These are phyloP conservation scores for Entonaema liquescens DNA, from an alignment of 495 filamentous ascomycete species.

Conservation along the genomic window DNA sequence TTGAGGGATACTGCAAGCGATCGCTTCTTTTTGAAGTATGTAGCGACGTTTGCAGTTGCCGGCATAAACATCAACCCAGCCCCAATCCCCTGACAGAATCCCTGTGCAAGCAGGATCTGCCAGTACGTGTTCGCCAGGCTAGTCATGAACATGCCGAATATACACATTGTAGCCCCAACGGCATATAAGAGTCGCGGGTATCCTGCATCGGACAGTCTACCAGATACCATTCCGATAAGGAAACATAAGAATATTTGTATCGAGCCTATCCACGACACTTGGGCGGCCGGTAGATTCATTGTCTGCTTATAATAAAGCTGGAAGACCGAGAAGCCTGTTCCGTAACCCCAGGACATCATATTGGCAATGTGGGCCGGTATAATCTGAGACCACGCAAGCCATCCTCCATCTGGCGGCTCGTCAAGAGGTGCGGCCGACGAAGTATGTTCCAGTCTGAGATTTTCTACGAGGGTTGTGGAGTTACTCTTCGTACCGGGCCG, in stretches of 20 bases:
- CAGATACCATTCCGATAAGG: constrained; percentile 49
- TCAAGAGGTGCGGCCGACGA: constrained; percentile 6
- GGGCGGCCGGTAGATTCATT: constrained; percentile 46
- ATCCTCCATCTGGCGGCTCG: constrained; percentile 50
- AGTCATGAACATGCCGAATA: constrained; percentile 54
- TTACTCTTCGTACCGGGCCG: background rate
- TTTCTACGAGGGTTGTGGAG: background rate
- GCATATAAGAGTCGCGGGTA: constrained; percentile 47
- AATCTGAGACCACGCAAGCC: constrained; percentile 52
- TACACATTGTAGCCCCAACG: constrained; percentile 42
- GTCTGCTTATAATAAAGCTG: constrained; percentile 56
- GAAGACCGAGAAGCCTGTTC: constrained; percentile 52
- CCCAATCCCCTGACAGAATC: constrained; percentile 50
- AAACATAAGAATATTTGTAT: constrained; percentile 55
- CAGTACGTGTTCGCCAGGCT: constrained; percentile 49
- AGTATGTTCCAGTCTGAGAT: background rate
- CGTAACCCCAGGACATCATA: constrained; percentile 55
- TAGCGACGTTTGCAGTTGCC: constrained; percentile 48
- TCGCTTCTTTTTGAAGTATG: constrained; percentile 52
- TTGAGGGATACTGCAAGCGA: constrained; percentile 49
- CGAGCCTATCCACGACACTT: constrained; percentile 57
- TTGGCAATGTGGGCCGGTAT: constrained; percentile 49
- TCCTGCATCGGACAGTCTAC: constrained; percentile 52
- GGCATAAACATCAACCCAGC: constrained; percentile 56
- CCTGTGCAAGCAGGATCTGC: constrained; percentile 56